phyloP scores from a whole-genome alignment of 345 rosid species.

The Adansonia digitata region DNA sequence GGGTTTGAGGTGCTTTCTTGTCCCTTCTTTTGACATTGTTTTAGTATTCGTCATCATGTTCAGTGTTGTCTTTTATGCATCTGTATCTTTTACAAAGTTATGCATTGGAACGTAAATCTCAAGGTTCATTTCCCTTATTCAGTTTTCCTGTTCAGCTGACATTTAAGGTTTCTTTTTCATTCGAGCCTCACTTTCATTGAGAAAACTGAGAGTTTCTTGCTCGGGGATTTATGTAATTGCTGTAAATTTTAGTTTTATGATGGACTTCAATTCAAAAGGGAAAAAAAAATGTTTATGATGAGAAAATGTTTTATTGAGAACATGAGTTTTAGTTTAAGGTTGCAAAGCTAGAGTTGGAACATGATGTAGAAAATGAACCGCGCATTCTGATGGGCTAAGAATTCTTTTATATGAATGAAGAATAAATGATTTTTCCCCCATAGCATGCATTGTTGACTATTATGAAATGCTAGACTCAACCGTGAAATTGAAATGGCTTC shows the following conservation, averaged over 20 bases:
- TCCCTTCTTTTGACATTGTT: not conserved
- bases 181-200: too few relatives aligned
- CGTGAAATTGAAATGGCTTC: not conserved
- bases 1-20: constrained; percentile 79
- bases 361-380: too few relatives aligned
- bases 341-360: too few relatives aligned
- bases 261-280: not conserved
- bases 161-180: too few relatives aligned
- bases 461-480: not conserved
- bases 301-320: not conserved
- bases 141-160: too few relatives aligned
- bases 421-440: not conserved
- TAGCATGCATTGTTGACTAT: not conserved
- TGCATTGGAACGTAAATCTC: too few relatives aligned
- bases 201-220: too few relatives aligned
- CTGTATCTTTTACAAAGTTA: not conserved
- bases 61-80: not conserved
- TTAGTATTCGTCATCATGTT: not conserved
- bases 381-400: too few relatives aligned
- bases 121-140: too few relatives aligned
- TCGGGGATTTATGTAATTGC: too few relatives aligned
- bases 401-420: not conserved
- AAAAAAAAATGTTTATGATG: not conserved
- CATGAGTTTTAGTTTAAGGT: not conserved
- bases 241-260: too few relatives aligned